Evolutionary conservation across 495 filamentous ascomycete genomes (phyloP).

Genomic region (Penicillium bialowiezense): DNA sequence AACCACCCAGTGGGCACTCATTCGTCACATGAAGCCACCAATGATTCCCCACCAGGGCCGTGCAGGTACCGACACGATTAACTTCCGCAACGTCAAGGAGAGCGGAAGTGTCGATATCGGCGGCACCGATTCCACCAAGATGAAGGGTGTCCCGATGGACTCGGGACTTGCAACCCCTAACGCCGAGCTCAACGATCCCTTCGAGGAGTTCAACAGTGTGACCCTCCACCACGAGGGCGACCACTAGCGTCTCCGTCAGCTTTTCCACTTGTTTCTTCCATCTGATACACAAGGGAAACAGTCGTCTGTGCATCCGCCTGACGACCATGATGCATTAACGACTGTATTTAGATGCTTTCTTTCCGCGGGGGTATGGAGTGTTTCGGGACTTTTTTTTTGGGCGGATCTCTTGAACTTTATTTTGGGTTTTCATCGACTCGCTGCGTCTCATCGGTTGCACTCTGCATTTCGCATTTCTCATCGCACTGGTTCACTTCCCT

Average conservation of each 20-base stretch:
- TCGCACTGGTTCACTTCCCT: constrained; percentile 7
- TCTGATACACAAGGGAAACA: constrained; percentile 17
- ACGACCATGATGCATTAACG: constrained; percentile 44
- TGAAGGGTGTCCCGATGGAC: constrained; percentile 80
- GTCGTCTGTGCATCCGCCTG: constrained; percentile 29
- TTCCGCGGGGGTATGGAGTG: constrained; percentile 30
- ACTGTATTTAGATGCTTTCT: constrained; percentile 27
- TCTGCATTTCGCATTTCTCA: constrained; percentile 18
- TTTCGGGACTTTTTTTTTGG: constrained; percentile 18
- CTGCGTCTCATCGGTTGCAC: constrained; percentile 7
- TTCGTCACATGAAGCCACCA: constrained; percentile 97
- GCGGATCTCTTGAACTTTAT: constrained; percentile 13
- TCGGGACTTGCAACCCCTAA: constrained; percentile 82
- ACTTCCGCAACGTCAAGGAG: constrained; percentile 97
- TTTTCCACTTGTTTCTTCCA: constrained; percentile 12
- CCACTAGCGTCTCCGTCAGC: constrained; percentile 18
- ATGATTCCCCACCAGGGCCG: constrained; percentile 93
- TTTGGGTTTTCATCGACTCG: constrained; percentile 1
- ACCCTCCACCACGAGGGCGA: constrained; percentile 97
- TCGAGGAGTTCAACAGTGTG: constrained; percentile 98
- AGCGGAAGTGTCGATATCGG: constrained; percentile 92
- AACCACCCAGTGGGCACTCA: constrained; percentile 91
- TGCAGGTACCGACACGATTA: constrained; percentile 81
- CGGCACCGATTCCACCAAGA: constrained; percentile 50
- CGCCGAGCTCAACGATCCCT: constrained; percentile 84